Conservation (phyloP, 305 asterid species). For the Rubia tinctorum region DNA sequence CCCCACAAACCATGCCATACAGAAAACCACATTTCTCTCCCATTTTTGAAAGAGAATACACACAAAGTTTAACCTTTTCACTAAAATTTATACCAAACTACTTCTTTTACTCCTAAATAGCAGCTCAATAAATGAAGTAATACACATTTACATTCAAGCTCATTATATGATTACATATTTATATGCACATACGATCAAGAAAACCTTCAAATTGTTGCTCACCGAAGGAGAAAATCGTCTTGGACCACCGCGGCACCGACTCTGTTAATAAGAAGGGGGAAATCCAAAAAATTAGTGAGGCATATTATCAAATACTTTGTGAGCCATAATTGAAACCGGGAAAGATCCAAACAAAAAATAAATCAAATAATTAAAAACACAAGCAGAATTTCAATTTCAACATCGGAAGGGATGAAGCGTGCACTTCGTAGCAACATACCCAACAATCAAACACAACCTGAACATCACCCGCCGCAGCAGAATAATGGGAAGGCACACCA, state of each 20-base stretch:
- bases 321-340: too few relatives aligned
- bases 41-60: neutral
- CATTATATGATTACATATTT: neutral
- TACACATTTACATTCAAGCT: neutral
- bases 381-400: too few relatives aligned
- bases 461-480: slow-evolving; percentile 58
- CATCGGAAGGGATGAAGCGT: slow-evolving; percentile 34
- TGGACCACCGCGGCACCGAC: too few relatives aligned
- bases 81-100: too few relatives aligned
- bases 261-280: too few relatives aligned
- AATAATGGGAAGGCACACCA: slow-evolving; percentile 71
- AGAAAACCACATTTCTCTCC: neutral
- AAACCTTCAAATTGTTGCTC: too few relatives aligned
- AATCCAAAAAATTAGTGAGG: too few relatives aligned
- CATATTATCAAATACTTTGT: too few relatives aligned
- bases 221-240: too few relatives aligned
- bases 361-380: too few relatives aligned
- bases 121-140: neutral
- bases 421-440: slow-evolving; percentile 59
- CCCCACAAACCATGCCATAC: neutral
- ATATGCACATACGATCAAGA: neutral
- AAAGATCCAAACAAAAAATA: too few relatives aligned
- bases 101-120: neutral
- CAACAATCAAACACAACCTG: slow-evolving; percentile 55
- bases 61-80: neutral